These are phyloP conservation scores for Hemileia vastatrix DNA, from an alignment of 1,284 basidiomycete species.

Conservation along the genomic window DNA sequence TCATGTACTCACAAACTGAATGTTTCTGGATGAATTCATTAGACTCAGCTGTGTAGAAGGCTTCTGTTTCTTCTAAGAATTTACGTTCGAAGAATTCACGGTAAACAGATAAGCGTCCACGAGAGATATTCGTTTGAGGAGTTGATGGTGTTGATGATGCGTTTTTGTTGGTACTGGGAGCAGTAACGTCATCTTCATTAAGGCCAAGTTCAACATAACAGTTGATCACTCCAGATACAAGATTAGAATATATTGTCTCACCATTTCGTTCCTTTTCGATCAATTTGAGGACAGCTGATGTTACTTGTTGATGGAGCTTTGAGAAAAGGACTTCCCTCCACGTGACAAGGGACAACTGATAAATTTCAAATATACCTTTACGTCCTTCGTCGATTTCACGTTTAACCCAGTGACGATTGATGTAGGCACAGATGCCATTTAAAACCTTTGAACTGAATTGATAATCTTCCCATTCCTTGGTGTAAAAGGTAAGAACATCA, in stretches of 20 bases:
- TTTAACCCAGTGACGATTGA: slow-evolving; percentile 99
- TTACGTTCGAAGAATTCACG: slow-evolving; percentile 78
- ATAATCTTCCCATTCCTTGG: slow-evolving; percentile 86
- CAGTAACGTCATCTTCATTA: too few species aligned
- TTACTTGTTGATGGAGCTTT: slow-evolving; percentile 75
- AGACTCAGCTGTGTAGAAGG: slow-evolving; percentile 85
- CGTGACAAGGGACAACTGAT: slow-evolving; percentile 79
- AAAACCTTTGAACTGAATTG: slow-evolving; percentile 93
- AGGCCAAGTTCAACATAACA: too few species aligned
- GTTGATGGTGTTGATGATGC: too few species aligned
- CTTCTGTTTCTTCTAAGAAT: slow-evolving; percentile 78
- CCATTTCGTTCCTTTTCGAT: slow-evolving; percentile 90
- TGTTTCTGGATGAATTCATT: slow-evolving; percentile 80
- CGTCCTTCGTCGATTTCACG: slow-evolving; percentile 93
- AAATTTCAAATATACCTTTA: neutral
- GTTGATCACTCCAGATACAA: slow-evolving; percentile 92
- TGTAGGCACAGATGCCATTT: too few species aligned
- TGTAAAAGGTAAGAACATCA: slow-evolving; percentile 80
- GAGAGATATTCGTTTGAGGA: too few species aligned
- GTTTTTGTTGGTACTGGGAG: too few species aligned
- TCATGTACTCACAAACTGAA: slow-evolving; percentile 89
- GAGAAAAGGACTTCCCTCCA: slow-evolving; percentile 89
- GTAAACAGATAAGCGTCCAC: too few species aligned
- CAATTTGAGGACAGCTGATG: slow-evolving; percentile 72
- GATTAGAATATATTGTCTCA: slow-evolving; percentile 79